Evolutionary conservation across 352 stramenopile species (phyloP).

Genomic region (Pythium brassicae): DNA sequence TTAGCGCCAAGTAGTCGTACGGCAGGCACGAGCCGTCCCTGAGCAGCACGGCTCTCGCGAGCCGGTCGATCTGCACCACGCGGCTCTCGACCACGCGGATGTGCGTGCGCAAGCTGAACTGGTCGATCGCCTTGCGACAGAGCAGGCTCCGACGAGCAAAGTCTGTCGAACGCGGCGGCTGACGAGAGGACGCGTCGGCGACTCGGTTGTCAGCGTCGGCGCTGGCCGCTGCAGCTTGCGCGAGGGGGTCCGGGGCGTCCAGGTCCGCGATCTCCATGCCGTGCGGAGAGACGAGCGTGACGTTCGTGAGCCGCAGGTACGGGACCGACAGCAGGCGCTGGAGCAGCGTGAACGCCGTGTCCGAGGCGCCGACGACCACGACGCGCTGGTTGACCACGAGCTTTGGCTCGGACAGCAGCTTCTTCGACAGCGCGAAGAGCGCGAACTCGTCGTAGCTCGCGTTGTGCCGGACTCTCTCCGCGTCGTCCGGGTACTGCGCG

Average conservation of each 20-base stretch:
- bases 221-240: background rate
- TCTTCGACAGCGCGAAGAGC: constrained; percentile 85
- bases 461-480: constrained; percentile 13
- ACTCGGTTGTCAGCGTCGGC: background rate
- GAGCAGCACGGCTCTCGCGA: constrained; percentile 66
- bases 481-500: constrained; percentile 45
- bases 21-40: constrained; percentile 74
- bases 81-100: constrained; percentile 54
- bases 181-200: background rate
- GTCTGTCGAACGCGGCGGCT: constrained; percentile 17
- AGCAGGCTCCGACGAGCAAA: constrained; percentile 56
- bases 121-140: constrained; percentile 34
- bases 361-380: constrained; percentile 82
- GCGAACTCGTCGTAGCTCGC: constrained; percentile 36
- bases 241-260: constrained; percentile 13
- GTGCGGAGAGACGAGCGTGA: constrained; percentile 80
- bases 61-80: constrained; percentile 70
- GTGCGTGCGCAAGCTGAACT: constrained; percentile 59
- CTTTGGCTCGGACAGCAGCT: constrained; percentile 84
- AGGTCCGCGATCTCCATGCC: constrained; percentile 44
- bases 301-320: constrained; percentile 84
- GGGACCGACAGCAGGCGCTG: constrained; percentile 68
- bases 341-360: constrained; percentile 75
- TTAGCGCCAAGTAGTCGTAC: constrained; percentile 83
- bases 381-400: constrained; percentile 78